phyloP scores from a whole-genome alignment of 805 yeast species.

The Spathaspora hagerdaliae region DNA sequence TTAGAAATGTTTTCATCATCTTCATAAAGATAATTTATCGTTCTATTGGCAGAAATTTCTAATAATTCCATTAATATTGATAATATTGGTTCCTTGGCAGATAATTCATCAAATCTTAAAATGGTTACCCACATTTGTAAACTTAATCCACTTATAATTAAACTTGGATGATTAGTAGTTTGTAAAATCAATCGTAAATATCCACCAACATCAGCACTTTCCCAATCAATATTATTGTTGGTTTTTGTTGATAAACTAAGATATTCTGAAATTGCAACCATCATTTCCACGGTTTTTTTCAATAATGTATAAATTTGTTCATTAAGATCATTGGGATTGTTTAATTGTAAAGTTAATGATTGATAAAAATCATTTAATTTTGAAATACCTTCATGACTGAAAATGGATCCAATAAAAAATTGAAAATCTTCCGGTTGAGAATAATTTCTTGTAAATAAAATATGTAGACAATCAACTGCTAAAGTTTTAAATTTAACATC shows the following conservation, averaged over 20 bases:
- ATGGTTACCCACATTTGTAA: conserved; percentile 93
- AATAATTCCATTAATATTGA: conserved; percentile 62
- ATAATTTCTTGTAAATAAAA: conserved; percentile 77
- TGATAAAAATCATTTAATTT: conserved; percentile 63
- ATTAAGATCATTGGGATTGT: conserved; percentile 65
- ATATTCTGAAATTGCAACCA: conserved; percentile 80
- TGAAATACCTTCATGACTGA: conserved; percentile 67
- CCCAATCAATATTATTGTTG: conserved; percentile 42
- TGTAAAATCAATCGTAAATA: conserved; percentile 73
- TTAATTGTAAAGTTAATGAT: conserved; percentile 42
- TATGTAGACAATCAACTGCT: conserved; percentile 88
- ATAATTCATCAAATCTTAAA: conserved; percentile 72
- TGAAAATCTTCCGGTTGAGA: conserved; percentile 64
- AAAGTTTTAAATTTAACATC: conserved; percentile 71
- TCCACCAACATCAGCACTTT: conserved; percentile 56
- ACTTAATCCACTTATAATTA: conserved; percentile 87
- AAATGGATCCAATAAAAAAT: conserved; percentile 74
- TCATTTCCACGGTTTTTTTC: conserved; percentile 90
- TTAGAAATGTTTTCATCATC: conserved; percentile 63
- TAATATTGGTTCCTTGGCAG: conserved; percentile 53
- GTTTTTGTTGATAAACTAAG: conserved; percentile 48
- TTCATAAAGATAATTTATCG: conserved; percentile 61
- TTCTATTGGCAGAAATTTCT: conserved; percentile 72
- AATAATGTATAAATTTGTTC: conserved; percentile 76
- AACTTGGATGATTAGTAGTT: conserved; percentile 79